Percentiles rank a stretch among this genome's conserved stretches.
These are phyloP conservation scores for Agaricus subrufescens DNA, from an alignment of 768 basidiomycete genomes.

Conservation along the genomic window DNA sequence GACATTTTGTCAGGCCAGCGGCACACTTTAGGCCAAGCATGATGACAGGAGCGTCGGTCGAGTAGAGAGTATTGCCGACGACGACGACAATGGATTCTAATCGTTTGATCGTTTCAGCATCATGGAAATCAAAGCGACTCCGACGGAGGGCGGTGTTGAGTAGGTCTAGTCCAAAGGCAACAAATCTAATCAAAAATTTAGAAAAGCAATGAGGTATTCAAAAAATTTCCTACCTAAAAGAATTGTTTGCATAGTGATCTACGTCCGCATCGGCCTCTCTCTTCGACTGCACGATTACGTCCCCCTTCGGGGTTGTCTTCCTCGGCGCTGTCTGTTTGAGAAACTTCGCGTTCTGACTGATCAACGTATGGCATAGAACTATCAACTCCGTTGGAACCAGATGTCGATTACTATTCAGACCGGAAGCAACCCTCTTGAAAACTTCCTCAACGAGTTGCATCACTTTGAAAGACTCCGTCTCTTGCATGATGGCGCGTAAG, in stretches of 20 bases:
- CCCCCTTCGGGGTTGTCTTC: slow-evolving; percentile 38
- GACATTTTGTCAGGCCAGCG: slow-evolving; percentile 79
- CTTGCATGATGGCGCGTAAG: slow-evolving; percentile 77
- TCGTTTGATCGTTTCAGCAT: slow-evolving; percentile 68
- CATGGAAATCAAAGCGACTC: slow-evolving; percentile 80
- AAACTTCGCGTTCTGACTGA: slow-evolving; percentile 89
- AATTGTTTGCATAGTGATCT: slow-evolving; percentile 82
- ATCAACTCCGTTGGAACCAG: slow-evolving; percentile 69
- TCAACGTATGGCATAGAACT: slow-evolving; percentile 80
- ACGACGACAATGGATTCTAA: slow-evolving; percentile 82
- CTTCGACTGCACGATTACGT: slow-evolving; percentile 76
- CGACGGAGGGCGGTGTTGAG: slow-evolving; percentile 85
- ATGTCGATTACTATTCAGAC: slow-evolving; percentile 78
- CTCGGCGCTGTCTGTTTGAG: slow-evolving; percentile 53
- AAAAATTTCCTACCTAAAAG: slow-evolving; percentile 59
- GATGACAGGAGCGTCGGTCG: slow-evolving; percentile 71
- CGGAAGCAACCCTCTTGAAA: slow-evolving; percentile 73
- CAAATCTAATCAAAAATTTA: slow-evolving; percentile 50
- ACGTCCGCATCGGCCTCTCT: slow-evolving; percentile 48
- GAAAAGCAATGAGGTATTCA: not conserved
- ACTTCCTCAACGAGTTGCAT: slow-evolving; percentile 88
- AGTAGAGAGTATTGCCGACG: slow-evolving; percentile 91
- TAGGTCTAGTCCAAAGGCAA: slow-evolving; percentile 88
- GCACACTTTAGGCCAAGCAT: slow-evolving; percentile 73
- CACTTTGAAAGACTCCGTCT: slow-evolving; percentile 74